phyloP scores from a whole-genome alignment of 2,329 filamentous ascomycete species.

The Monilinia laxa region DNA sequence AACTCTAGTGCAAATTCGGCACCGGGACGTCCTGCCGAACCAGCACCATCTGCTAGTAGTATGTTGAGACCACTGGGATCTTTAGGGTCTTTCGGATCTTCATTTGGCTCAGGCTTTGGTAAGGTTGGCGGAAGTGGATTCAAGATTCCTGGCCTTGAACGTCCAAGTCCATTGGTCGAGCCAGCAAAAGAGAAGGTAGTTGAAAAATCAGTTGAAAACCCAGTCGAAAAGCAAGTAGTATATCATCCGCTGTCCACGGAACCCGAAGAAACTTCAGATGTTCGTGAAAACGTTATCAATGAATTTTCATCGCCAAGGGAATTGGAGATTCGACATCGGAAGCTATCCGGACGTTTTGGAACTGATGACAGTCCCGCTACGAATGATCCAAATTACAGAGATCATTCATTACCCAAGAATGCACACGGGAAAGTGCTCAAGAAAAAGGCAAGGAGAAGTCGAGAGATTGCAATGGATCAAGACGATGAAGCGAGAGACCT shows the following conservation, averaged over 20 bases:
- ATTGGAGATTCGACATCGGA: constrained; percentile 3
- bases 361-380: constrained; percentile 6
- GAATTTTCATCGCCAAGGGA: not conserved
- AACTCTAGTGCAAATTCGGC: not conserved
- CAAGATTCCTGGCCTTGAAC: constrained; percentile 1
- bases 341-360: constrained; percentile 20
- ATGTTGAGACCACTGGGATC: constrained; percentile 9
- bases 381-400: constrained; percentile 12
- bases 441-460: constrained; percentile 38
- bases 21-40: not conserved
- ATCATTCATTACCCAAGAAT: constrained; percentile 21
- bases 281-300: not conserved
- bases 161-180: constrained; percentile 5
- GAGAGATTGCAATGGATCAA: constrained; percentile 30
- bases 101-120: constrained; percentile 4
- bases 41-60: not conserved
- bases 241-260: not conserved
- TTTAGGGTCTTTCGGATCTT: not conserved
- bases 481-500: constrained; percentile 39
- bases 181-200: not conserved
- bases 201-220: not conserved
- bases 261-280: not conserved
- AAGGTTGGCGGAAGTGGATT: not conserved
- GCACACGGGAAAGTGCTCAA: constrained; percentile 34
- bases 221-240: not conserved